Evolutionary conservation across 129 eudicot genomes (phyloP), one percentile per base, ranked within the genome.

Genomic region (Chrysanthemum lavandulifolium): DNA sequence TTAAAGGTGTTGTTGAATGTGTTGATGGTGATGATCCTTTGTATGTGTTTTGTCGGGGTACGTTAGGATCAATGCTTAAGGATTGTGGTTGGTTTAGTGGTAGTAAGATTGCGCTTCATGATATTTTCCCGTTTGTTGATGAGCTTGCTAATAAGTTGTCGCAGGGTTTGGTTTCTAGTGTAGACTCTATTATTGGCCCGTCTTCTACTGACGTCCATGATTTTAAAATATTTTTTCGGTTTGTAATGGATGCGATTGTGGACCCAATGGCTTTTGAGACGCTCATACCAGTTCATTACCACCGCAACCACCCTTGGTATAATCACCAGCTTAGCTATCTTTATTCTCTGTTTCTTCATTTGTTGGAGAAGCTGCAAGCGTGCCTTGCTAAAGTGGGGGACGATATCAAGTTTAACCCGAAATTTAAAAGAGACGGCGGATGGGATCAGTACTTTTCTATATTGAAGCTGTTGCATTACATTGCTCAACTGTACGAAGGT

Each of bases 381-480:
- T 61, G 67, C 67, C 48, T 61, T 10, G 3, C 29, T 29, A 61
- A 29, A 61, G 10, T 61, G 14, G 67, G n/a, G 67, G 48, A 29
- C 10, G 3, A 13, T 61, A 61, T 29, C 16, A 61, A 13, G 47
- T 40, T 61, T 43, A 29, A 43, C 0, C 45, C 45, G 67, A 61
- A 61, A 61, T 15, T 25, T 3, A 25, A 27, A 61, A 43, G 18
- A 29, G 67, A 61, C 8, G 16, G 8, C 16, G 47, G 67, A 61
- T 61, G 67, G 67, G 78, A 73, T 68, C 87, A 84, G 54, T 93
- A 85, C 75, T 85, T 93, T 73, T 55, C 76, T 31, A 70, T 92
- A 29, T 65, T 92, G 70, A 92, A 83, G 76, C 86, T 83, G 51
- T 66, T 85, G 43, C 59, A 70, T 69, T 58, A 79, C 43, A 82